Percentiles rank a stretch among this genome's conserved stretches.
Evolutionary conservation across 768 basidiomycete species (phyloP).

Genomic region (Fomitopsis pulvina): DNA sequence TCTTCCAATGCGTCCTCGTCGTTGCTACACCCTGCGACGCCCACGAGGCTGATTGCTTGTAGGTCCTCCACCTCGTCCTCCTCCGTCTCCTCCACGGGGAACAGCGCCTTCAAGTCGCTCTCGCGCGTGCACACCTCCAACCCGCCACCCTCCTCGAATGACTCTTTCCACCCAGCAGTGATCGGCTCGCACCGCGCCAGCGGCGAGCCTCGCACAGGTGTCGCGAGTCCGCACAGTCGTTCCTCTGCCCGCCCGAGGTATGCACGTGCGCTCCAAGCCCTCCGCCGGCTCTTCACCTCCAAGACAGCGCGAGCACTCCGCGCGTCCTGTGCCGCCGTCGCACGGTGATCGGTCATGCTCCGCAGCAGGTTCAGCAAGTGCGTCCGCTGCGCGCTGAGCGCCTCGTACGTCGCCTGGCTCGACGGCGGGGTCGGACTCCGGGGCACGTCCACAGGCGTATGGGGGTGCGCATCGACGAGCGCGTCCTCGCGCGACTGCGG

Average conservation of each 20-base stretch:
- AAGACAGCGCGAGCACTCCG: conserved; percentile 30
- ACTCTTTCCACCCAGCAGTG: conserved; percentile 5
- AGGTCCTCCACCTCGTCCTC: conserved; percentile 15
- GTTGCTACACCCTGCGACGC: conserved; percentile 5
- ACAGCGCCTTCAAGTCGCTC: conserved; percentile 20
- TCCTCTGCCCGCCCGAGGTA: conserved; percentile 31
- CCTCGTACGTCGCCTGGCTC: conserved; percentile 23
- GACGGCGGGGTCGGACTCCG: conserved; percentile 14
- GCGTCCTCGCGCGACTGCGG: neutral
- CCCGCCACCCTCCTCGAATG: conserved; percentile 1
- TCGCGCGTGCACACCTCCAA: conserved; percentile 19
- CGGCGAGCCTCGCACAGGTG: conserved; percentile 44
- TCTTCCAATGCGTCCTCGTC: conserved; percentile 9
- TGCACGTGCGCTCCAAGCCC: conserved; percentile 60
- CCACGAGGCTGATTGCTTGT: conserved; percentile 5
- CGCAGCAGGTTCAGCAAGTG: conserved; percentile 28
- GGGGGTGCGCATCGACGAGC: conserved; percentile 1
- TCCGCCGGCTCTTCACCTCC: conserved; percentile 51
- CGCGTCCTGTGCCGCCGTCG: conserved; percentile 33
- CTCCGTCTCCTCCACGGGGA: conserved; percentile 27
- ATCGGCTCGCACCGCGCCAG: conserved; percentile 28
- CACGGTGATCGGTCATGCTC: conserved; percentile 33
- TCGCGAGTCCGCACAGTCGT: conserved; percentile 39
- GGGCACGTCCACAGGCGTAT: conserved; percentile 5
- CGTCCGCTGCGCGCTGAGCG: conserved; percentile 21